Conservation (phyloP, 139 green algal genomes). For the Tetratostichococcus sp. region DNA sequence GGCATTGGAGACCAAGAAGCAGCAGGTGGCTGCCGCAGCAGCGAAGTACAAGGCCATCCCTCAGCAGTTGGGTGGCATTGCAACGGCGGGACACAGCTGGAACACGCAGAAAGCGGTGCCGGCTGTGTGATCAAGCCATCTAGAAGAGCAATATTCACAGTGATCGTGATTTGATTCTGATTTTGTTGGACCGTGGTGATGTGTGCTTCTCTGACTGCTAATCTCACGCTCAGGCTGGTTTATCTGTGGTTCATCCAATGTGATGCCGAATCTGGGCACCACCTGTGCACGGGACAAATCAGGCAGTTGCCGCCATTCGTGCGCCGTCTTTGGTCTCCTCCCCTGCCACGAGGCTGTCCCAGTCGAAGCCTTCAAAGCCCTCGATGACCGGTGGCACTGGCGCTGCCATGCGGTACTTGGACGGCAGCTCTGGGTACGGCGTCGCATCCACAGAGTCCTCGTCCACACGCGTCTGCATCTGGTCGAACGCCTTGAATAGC, state of each 20-base stretch:
- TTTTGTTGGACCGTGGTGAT: no score
- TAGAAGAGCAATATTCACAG: no score
- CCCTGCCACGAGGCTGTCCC: no score
- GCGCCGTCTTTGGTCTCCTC: no score
- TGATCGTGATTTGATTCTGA: no score
- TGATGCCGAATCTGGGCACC: no score
- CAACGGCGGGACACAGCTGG: neutral
- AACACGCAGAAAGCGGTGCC: neutral
- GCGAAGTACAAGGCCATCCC: neutral
- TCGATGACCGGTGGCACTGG: neutral
- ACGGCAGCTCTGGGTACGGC: neutral
- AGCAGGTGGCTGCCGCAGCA: neutral
- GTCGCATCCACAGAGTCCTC: neutral
- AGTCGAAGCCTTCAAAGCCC: no score
- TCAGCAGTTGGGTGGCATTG: constrained; percentile 1
- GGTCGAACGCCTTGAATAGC: neutral
- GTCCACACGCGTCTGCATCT: neutral
- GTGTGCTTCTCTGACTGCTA: no score
- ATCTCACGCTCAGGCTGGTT: no score
- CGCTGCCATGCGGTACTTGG: neutral
- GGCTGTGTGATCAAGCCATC: neutral
- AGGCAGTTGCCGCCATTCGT: no score
- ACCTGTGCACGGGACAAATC: no score
- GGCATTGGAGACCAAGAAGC: neutral
- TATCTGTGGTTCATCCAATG: no score